Evolutionary conservation across 129 eudicot genomes (phyloP).

Genomic region (Deinandra increscens): DNA sequence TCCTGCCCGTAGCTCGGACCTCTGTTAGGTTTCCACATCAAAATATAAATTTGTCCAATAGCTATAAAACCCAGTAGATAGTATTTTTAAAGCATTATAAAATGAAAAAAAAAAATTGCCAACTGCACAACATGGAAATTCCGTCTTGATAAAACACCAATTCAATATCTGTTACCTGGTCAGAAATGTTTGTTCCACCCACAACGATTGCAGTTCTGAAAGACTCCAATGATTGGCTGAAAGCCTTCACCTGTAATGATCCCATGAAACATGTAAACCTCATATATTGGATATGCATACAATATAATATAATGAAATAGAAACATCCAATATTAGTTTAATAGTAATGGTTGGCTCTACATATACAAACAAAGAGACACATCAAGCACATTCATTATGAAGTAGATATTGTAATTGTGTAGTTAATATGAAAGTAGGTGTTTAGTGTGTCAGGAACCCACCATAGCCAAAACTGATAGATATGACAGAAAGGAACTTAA

Average conservation of each 20-base stretch:
- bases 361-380: conserved; percentile 8
- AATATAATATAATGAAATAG: not conserved
- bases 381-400: not conserved
- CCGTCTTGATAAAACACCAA: conserved; percentile 16
- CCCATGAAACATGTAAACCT: conserved; percentile 15
- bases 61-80: not conserved
- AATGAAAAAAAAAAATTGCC: not conserved
- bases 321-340: not conserved
- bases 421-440: not conserved
- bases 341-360: not conserved
- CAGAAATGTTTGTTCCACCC: conserved; percentile 86
- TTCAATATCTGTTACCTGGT: conserved; percentile 51
- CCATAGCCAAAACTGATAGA: not conserved
- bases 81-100: not conserved
- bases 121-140: not conserved
- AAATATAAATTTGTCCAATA: conserved; percentile 9
- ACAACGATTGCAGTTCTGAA: conserved; percentile 89
- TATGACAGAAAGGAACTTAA: not conserved
- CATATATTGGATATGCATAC: conserved; percentile 6
- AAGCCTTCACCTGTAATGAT: conserved; percentile 65
- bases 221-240: conserved; percentile 67
- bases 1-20: conserved; percentile 81
- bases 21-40: conserved; percentile 44
- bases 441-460: not conserved
- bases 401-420: not conserved